These are phyloP conservation scores for Ogataea naganishii DNA, from an alignment of 805 yeast species.

Conservation along the genomic window DNA sequence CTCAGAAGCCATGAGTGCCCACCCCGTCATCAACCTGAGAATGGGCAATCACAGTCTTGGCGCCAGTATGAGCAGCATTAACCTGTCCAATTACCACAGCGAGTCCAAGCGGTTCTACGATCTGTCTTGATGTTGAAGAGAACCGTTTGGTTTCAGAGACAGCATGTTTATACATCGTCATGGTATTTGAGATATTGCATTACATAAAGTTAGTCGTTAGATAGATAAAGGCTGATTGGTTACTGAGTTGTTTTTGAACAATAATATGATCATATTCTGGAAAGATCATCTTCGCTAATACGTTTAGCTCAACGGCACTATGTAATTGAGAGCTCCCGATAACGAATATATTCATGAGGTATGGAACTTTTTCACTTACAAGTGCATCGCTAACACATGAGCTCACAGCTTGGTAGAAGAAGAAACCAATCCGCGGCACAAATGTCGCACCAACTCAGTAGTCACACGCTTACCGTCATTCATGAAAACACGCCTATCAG, in stretches of 20 bases:
- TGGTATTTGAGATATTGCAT: not conserved
- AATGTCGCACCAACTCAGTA: constrained; percentile 37
- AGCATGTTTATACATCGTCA: not conserved
- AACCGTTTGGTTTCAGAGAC: too few relatives aligned
- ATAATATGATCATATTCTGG: not conserved
- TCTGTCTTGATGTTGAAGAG: constrained; percentile 8
- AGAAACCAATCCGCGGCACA: constrained; percentile 48
- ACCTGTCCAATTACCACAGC: constrained; percentile 17
- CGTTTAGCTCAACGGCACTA: not conserved
- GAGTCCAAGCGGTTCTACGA: constrained; percentile 20
- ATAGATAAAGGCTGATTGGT: too few relatives aligned
- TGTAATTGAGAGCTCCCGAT: constrained; percentile 9
- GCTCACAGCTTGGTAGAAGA: constrained; percentile 44
- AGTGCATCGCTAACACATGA: constrained; percentile 57
- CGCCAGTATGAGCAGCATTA: too few relatives aligned
- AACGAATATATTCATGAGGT: constrained; percentile 55
- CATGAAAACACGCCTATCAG: constrained; percentile 43
- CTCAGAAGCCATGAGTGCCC: constrained; percentile 4
- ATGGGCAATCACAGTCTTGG: too few relatives aligned
- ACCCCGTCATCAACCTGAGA: too few relatives aligned
- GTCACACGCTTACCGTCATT: constrained; percentile 46
- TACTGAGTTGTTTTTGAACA: too few relatives aligned
- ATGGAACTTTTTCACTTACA: constrained; percentile 55
- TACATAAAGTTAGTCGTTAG: too few relatives aligned
- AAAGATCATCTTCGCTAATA: not conserved